These are phyloP conservation scores for Alternaria hordeiaustralica DNA, from an alignment of 2,329 filamentous ascomycete species.

Conservation along the genomic window DNA sequence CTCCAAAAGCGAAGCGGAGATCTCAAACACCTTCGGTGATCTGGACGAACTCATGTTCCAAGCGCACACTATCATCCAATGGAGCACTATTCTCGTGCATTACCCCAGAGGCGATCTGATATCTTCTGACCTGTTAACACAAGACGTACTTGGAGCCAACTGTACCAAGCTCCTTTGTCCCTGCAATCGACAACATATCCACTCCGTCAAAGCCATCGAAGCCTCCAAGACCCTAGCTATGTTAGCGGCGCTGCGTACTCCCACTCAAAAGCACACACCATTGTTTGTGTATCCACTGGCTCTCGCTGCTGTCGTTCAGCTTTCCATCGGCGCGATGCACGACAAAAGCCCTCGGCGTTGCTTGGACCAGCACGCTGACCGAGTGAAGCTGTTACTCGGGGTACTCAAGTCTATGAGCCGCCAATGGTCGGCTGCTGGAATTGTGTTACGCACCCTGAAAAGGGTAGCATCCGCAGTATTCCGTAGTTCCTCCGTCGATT, in stretches of 20 bases:
- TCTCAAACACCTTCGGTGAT: constrained; percentile 69
- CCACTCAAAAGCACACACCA: constrained; percentile 68
- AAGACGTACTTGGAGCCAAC: constrained; percentile 17
- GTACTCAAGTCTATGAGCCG: constrained; percentile 22
- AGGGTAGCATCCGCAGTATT: constrained; percentile 19
- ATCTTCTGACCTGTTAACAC: constrained; percentile 9
- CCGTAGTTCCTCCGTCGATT: background rate
- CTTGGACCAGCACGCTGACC: constrained; percentile 24
- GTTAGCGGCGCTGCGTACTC: constrained; percentile 67
- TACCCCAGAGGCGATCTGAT: constrained; percentile 22
- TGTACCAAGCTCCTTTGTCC: constrained; percentile 19
- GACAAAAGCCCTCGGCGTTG: constrained; percentile 5
- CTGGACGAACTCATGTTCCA: constrained; percentile 89
- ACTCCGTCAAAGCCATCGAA: constrained; percentile 78
- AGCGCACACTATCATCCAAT: constrained; percentile 73
- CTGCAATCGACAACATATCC: constrained; percentile 41
- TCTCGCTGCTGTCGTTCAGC: constrained; percentile 27
- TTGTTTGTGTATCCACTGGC: constrained; percentile 30
- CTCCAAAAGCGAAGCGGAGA: constrained; percentile 65
- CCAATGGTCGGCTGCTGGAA: constrained; percentile 17
- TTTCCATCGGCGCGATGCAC: constrained; percentile 69
- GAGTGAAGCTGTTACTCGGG: constrained; percentile 21
- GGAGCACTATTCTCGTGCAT: constrained; percentile 24
- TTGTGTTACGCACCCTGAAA: constrained; percentile 19
- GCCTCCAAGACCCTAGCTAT: constrained; percentile 77